Evolutionary conservation across 2,329 filamentous ascomycete genomes (phyloP).

Genomic region (Neurospora sp.): DNA sequence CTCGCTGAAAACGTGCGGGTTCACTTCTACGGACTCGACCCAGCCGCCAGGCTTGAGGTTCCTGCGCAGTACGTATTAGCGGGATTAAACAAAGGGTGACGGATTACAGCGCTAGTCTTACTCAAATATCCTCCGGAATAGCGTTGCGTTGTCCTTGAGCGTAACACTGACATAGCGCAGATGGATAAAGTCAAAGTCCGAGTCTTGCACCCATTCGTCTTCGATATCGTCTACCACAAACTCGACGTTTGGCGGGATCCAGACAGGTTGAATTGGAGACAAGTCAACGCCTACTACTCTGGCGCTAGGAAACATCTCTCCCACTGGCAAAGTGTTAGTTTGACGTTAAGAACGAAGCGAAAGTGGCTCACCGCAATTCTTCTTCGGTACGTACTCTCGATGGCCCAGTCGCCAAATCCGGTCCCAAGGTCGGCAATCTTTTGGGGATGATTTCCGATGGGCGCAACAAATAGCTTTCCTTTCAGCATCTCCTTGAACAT

Average conservation of each 20-base stretch:
- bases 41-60: conserved; percentile 38
- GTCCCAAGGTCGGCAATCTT: conserved; percentile 42
- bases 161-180: conserved; percentile 45
- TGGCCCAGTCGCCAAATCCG: conserved; percentile 46
- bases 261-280: conserved; percentile 28
- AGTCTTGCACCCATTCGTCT: conserved; percentile 42
- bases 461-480: conserved; percentile 32
- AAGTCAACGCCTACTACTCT: conserved; percentile 38
- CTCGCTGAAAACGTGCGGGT: conserved; percentile 31
- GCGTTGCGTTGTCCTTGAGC: conserved; percentile 32
- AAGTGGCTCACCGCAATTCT: background rate
- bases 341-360: background rate
- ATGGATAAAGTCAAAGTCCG: conserved; percentile 51
- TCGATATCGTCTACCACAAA: conserved; percentile 51
- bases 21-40: conserved; percentile 40
- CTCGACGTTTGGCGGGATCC: conserved; percentile 44
- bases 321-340: conserved; percentile 24
- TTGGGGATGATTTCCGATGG: conserved; percentile 34
- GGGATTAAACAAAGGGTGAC: background rate
- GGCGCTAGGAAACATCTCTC: conserved; percentile 34
- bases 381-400: conserved; percentile 31
- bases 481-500: conserved; percentile 38
- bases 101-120: conserved; percentile 2
- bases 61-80: conserved; percentile 7
- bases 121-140: conserved; percentile 13